phyloP scores from a whole-genome alignment of 257 asterid genomes.

The Knoxia roxburghii region DNA sequence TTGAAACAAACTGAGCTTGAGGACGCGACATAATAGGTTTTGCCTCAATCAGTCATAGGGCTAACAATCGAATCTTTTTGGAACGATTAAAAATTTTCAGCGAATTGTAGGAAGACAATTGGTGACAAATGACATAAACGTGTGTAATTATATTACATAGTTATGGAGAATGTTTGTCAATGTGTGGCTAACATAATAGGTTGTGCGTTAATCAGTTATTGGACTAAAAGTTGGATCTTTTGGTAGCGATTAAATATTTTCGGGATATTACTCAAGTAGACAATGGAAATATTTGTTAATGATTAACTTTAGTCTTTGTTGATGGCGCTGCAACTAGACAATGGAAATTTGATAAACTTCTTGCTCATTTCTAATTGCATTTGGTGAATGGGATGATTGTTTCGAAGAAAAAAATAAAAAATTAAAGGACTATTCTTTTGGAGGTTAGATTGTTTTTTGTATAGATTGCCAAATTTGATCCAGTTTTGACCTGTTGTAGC shows the following conservation, averaged over 20 bases:
- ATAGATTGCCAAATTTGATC: background rate
- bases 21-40: too few relatives aligned
- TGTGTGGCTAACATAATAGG: background rate
- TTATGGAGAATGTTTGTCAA: background rate
- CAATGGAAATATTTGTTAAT: background rate
- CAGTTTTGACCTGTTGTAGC: constrained; percentile 1
- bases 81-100: too few relatives aligned
- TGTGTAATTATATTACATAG: too few relatives aligned
- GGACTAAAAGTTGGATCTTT: background rate
- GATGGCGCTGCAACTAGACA: background rate
- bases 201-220: background rate
- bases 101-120: too few relatives aligned
- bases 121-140: too few relatives aligned
- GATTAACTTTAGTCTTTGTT: background rate
- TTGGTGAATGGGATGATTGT: background rate
- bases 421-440: background rate
- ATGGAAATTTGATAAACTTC: background rate
- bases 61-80: too few relatives aligned
- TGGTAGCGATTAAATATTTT: background rate
- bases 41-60: too few relatives aligned
- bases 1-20: background rate
- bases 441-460: background rate
- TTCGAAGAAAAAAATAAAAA: too few relatives aligned
- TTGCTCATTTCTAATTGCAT: background rate
- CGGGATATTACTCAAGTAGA: background rate